phyloP scores from a whole-genome alignment of 2,329 filamentous ascomycete species.

The Calcarisporium arbuscula region DNA sequence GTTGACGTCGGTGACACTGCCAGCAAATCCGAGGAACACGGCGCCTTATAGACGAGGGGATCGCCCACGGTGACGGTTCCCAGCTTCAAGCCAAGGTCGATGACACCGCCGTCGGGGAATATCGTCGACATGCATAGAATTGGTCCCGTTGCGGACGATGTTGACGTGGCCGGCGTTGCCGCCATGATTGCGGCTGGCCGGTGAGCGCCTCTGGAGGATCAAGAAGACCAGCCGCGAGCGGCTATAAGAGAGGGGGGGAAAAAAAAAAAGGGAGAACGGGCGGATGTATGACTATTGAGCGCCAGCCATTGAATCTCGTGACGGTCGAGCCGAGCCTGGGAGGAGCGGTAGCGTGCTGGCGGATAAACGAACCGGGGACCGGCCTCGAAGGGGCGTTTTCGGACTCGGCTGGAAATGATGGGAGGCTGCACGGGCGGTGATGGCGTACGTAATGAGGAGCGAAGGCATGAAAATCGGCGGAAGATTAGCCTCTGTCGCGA shows the following conservation, averaged over 20 bases:
- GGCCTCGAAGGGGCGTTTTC: no score
- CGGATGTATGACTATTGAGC: conserved; percentile 3
- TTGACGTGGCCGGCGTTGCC: conserved; percentile 11
- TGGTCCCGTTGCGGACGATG: conserved; percentile 22
- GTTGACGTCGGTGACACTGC: conserved; percentile 24
- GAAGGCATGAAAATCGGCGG: no score
- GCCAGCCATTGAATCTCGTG: no score
- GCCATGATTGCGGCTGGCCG: conserved; percentile 1
- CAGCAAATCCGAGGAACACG: conserved; percentile 20
- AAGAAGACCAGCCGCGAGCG: neutral
- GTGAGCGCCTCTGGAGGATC: conserved; percentile 1
- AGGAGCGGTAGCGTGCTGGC: no score
- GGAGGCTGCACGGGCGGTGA: no score
- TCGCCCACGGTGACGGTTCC: conserved; percentile 45
- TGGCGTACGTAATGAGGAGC: no score
- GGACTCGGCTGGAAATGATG: no score
- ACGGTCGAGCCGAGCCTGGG: no score
- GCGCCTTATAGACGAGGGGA: conserved; percentile 47
- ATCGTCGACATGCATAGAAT: conserved; percentile 34
- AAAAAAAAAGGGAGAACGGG: neutral
- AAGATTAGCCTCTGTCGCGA: no score
- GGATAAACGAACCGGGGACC: no score
- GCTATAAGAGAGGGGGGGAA: conserved; percentile 1
- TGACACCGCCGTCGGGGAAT: conserved; percentile 37
- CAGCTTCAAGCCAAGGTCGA: conserved; percentile 46